Percentiles rank a stretch among this genome's conserved stretches.
phyloP scores from a whole-genome alignment of 495 filamentous ascomycete genomes.

The Echria macrotheca region DNA sequence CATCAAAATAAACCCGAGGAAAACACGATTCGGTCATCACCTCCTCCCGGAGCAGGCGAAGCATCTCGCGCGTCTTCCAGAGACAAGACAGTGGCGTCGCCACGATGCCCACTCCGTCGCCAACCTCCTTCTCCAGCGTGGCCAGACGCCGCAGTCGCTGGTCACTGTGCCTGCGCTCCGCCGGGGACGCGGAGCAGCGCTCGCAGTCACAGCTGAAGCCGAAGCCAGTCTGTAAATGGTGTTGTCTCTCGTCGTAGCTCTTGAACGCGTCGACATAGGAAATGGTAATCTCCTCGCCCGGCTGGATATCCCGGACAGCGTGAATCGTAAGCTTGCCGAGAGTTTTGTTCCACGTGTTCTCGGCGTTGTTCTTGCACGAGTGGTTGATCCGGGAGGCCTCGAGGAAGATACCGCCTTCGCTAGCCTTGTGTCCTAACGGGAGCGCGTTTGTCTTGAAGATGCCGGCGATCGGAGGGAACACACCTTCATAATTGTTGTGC shows the following conservation, averaged over 20 bases:
- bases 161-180: constrained; percentile 26
- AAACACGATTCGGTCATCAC: not conserved
- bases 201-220: constrained; percentile 31
- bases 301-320: constrained; percentile 25
- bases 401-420: constrained; percentile 23
- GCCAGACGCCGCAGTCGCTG: constrained; percentile 1
- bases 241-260: constrained; percentile 16
- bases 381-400: constrained; percentile 36
- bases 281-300: constrained; percentile 37
- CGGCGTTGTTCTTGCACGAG: constrained; percentile 30
- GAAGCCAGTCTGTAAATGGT: constrained; percentile 21
- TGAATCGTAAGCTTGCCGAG: constrained; percentile 26
- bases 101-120: not conserved
- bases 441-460: constrained; percentile 2
- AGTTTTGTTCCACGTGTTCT: constrained; percentile 31
- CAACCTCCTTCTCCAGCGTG: not conserved
- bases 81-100: not conserved
- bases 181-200: constrained; percentile 27
- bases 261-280: constrained; percentile 22
- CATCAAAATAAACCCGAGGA: not conserved
- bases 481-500: not conserved
- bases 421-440: not conserved
- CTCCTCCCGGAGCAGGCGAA: not conserved
- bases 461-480: not conserved
- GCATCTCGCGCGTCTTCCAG: not conserved